A percentile compares a stretch with the other conserved stretches of the same genome.
Evolutionary conservation across 2,329 filamentous ascomycete genomes (phyloP).

Genomic region (Sarocladium kiliense): DNA sequence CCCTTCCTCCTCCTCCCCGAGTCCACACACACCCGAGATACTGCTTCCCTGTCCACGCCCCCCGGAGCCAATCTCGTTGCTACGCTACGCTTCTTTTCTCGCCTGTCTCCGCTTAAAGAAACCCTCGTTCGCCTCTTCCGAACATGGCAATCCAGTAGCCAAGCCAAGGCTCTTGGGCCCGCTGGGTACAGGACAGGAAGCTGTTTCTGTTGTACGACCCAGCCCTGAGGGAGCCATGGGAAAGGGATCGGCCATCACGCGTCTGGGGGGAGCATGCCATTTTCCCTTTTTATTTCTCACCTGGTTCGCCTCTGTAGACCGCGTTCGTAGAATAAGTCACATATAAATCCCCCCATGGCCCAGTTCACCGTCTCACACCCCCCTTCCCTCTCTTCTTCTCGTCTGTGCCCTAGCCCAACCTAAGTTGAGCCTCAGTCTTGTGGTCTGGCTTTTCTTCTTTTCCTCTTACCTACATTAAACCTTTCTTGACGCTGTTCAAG

Average conservation of each 20-base stretch:
- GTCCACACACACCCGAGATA: not conserved
- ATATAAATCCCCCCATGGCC: not conserved
- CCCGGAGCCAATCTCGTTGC: no score
- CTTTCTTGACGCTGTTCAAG: no score
- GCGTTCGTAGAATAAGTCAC: no score
- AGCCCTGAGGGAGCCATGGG: not conserved
- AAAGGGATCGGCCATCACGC: not conserved
- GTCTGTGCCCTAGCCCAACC: not conserved
- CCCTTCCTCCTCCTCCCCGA: not conserved
- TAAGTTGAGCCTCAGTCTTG: no score
- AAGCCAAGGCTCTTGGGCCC: no score
- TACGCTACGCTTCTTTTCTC: no score
- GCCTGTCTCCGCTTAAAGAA: not conserved
- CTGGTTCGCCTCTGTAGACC: no score
- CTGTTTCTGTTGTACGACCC: not conserved
- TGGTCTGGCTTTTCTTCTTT: not conserved
- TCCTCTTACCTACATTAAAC: no score
- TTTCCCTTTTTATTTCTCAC: no score
- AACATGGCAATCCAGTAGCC: no score
- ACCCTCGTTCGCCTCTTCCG: not conserved
- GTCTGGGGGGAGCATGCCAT: not conserved
- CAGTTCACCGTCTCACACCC: not conserved
- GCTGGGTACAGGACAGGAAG: constrained; percentile 4
- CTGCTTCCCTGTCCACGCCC: no score
- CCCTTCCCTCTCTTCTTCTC: not conserved